Conservation (phyloP, 2,329 filamentous ascomycete species). For the Mycosphaerella sp. region DNA sequence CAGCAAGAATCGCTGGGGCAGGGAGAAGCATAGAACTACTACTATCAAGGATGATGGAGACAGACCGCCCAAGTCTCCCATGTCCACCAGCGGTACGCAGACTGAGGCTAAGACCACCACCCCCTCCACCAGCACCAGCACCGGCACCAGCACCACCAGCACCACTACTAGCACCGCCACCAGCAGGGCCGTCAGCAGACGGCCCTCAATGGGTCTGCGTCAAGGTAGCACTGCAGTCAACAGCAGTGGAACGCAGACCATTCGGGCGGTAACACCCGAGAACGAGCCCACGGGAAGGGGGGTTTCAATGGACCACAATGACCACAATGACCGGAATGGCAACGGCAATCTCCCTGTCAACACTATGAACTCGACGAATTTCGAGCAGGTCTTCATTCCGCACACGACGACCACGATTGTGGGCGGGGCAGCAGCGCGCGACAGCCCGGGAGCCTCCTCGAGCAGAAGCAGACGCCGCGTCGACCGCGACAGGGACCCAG, state of each 20-base stretch:
- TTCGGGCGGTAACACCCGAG: constrained; percentile 64
- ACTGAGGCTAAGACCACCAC: constrained; percentile 7
- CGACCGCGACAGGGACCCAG: constrained; percentile 9
- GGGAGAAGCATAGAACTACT: constrained; percentile 25
- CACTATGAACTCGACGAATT: constrained; percentile 24
- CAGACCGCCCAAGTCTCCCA: constrained; percentile 8
- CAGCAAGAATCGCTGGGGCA: constrained; percentile 17
- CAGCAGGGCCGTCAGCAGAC: constrained; percentile 3
- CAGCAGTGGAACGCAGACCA: constrained; percentile 35
- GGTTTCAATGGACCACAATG: constrained; percentile 4
- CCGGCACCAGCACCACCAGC: no score
- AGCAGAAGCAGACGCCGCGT: constrained; percentile 19
- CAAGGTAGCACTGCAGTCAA: constrained; percentile 22
- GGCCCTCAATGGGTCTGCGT: constrained; percentile 22
- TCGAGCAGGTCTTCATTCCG: constrained; percentile 29
- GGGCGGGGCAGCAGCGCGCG: constrained; percentile 20
- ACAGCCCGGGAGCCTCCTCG: constrained; percentile 14
- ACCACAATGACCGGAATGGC: constrained; percentile 3
- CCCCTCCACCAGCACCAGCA: background rate
- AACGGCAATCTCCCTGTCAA: constrained; percentile 21
- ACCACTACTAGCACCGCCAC: background rate
- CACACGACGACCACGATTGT: constrained; percentile 28
- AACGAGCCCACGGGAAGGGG: constrained; percentile 16
- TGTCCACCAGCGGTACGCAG: constrained; percentile 9
- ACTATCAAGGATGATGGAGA: constrained; percentile 32